phyloP scores from a whole-genome alignment of 1,284 basidiomycete genomes.

The Boletellus deceptivus region DNA sequence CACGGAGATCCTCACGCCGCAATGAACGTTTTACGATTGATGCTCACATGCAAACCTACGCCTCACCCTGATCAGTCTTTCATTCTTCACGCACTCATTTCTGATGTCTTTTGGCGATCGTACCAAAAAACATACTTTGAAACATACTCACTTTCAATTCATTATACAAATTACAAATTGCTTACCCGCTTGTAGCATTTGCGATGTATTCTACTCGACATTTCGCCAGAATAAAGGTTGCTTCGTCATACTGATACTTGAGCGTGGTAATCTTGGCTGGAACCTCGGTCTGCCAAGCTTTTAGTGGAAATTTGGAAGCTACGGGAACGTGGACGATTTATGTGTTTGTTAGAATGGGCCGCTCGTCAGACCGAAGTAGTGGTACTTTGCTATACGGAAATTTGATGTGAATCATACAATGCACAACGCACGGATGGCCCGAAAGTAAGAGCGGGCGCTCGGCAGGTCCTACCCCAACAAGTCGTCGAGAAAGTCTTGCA shows the following conservation, averaged over 20 bases:
- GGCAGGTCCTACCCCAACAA: slow-evolving; percentile 43
- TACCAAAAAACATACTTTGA: slow-evolving; percentile 3
- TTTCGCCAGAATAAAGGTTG: background rate
- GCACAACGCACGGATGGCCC: background rate
- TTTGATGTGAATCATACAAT: background rate
- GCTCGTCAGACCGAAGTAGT: too few relatives aligned
- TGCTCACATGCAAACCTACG: slow-evolving; percentile 1
- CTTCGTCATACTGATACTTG: background rate
- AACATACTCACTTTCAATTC: slow-evolving; percentile 1
- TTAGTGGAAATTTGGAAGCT: too few relatives aligned
- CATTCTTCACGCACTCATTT: background rate
- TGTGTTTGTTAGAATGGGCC: too few relatives aligned
- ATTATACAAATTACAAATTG: slow-evolving; percentile 3
- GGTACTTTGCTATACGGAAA: too few relatives aligned
- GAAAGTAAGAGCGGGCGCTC: too few relatives aligned
- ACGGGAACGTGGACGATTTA: too few relatives aligned
- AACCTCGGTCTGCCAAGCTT: too few relatives aligned
- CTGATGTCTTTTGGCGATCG: slow-evolving; percentile 4
- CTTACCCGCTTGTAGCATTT: background rate
- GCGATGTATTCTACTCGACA: slow-evolving; percentile 5
- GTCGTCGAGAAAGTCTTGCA: slow-evolving; percentile 76
- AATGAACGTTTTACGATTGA: slow-evolving; percentile 15
- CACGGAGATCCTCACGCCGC: slow-evolving; percentile 11
- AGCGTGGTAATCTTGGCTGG: too few relatives aligned
- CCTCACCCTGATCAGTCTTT: background rate